These are phyloP conservation scores for Penicillium lagena DNA, from an alignment of 495 filamentous ascomycete species.

Conservation along the genomic window DNA sequence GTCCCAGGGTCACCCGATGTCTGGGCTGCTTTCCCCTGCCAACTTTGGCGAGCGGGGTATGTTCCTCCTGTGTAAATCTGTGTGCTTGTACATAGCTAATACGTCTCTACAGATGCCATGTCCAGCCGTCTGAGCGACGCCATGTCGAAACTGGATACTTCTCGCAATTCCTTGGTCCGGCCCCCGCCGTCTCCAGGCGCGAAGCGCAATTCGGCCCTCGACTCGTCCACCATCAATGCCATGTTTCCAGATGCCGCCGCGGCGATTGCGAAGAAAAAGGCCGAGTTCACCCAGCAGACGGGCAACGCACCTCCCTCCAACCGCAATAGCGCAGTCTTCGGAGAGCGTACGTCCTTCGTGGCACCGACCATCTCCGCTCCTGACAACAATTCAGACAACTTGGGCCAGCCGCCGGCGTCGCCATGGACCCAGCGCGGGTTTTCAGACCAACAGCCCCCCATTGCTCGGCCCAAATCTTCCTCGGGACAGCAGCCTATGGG, in stretches of 20 bases:
- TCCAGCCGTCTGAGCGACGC: slow-evolving; percentile 92
- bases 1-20: slow-evolving; percentile 97
- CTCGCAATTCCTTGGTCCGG: slow-evolving; percentile 76
- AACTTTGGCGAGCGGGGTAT: slow-evolving; percentile 92
- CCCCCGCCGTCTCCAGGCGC: slow-evolving; percentile 70
- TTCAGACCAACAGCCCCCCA: slow-evolving; percentile 48
- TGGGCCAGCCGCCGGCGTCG: slow-evolving; percentile 59
- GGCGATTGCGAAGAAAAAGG: slow-evolving; percentile 95
- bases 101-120: slow-evolving; percentile 71
- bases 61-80: slow-evolving; percentile 5
- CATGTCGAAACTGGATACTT: slow-evolving; percentile 87
- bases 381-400: slow-evolving; percentile 46
- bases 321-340: slow-evolving; percentile 83
- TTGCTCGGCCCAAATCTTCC: slow-evolving; percentile 80
- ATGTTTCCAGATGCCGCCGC: slow-evolving; percentile 99
- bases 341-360: slow-evolving; percentile 70
- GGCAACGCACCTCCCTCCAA: slow-evolving; percentile 86
- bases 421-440: slow-evolving; percentile 64
- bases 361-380: slow-evolving; percentile 73
- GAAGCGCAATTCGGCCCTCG: slow-evolving; percentile 88
- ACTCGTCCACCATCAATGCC: slow-evolving; percentile 89
- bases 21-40: slow-evolving; percentile 87
- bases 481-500: slow-evolving; percentile 90
- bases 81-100: too few relatives aligned
- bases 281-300: slow-evolving; percentile 90